phyloP scores from a whole-genome alignment of 1,284 basidiomycete species.

The Ceratobasidium sp. region DNA sequence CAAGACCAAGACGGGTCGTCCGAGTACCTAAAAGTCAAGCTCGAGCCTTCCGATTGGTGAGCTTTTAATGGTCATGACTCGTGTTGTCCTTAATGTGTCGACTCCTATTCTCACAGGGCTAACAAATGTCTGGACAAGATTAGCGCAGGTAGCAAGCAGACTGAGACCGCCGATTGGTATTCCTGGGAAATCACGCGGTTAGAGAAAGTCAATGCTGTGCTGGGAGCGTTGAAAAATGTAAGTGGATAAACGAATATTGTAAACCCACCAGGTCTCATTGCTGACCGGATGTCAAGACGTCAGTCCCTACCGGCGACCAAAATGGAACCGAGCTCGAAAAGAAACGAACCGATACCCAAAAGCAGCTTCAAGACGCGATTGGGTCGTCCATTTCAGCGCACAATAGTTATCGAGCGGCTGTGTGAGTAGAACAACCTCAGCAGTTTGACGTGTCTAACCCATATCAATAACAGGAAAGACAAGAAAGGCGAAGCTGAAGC shows the following conservation, averaged over 20 bases:
- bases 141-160: background rate
- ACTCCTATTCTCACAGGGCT: background rate
- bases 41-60: constrained; percentile 24
- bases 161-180: constrained; percentile 13
- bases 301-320: background rate
- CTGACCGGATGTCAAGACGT: background rate
- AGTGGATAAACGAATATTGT: background rate
- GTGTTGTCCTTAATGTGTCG: background rate
- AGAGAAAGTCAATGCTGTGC: constrained; percentile 4
- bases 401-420: background rate
- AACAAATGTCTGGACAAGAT: constrained; percentile 24
- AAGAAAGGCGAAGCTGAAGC: background rate
- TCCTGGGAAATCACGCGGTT: constrained; percentile 12
- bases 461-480: background rate
- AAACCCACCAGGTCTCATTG: no score
- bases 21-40: constrained; percentile 16
- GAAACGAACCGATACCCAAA: background rate
- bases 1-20: constrained; percentile 2
- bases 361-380: background rate
- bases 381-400: background rate
- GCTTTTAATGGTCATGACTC: background rate
- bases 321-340: background rate
- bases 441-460: background rate
- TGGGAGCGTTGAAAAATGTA: background rate
- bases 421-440: background rate